Base-by-base conservation (phyloP, 192 early-diverging fungal species). In the Ambispora gerdemannii region DNA sequence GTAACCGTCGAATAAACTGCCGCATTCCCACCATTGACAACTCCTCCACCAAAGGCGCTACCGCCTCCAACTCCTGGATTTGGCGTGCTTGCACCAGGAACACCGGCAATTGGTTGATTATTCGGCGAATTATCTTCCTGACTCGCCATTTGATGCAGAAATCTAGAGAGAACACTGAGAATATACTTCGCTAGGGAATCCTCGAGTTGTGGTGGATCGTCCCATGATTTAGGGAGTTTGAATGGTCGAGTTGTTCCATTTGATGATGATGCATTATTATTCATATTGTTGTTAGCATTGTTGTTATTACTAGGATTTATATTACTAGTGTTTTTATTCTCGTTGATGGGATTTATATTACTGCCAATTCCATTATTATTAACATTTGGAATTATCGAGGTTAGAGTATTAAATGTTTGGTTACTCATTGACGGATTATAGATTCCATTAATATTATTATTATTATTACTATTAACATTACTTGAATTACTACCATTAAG, bases 151-250 rank as follows among this genome's bases (percentile, higher is more conserved):
- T 82, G 82, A 77, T 89, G 81, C 66, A 93, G 80, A 72, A 89
- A 91, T 30, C 83, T 74, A 4, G 84, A 81, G 50, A 93, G 70
- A 11, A 86, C 77, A 35, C 70, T 78, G 0, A 93, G 80, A 7
- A 92, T 76, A 58, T 80, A 86, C 70, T 85, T 91, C 17, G 89
- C 88, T 3, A 93, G 75, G 11, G 59, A 59, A 47, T 92, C 92
- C 11, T 93, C 92, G 47, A 93, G 76, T 60, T 90, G 85, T 27
- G 90, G 91, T 32, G 89, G 92, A 73, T 93, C 91, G 24, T 81
- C 68, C 55, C 34, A 70, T 49, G 55, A 70, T 38, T 22, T 53
- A 2, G 67, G 67, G 31, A 56, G 32, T 56, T 69, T 69, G 17
- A 38, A 55, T 66, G 64, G 36, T 50, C 43, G 33, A 35, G 32